Evolutionary conservation across 1,284 basidiomycete species (phyloP).

Genomic region (Chondrostereum purpureum): DNA sequence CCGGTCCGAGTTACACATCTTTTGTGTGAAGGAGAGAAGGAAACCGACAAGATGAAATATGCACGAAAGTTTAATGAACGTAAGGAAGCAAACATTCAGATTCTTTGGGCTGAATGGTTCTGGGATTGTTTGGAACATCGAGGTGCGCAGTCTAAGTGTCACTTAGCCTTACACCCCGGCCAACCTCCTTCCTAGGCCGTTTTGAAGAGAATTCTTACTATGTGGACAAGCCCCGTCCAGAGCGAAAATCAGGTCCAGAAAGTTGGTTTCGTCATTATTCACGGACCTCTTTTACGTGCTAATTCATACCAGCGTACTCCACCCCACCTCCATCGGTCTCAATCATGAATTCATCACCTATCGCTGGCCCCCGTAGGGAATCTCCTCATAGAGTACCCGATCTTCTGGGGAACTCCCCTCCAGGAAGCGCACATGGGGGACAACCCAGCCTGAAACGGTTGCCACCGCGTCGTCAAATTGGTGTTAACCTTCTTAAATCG

Average conservation of each 20-base stretch:
- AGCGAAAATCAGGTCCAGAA: neutral
- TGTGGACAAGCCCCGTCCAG: constrained; percentile 2
- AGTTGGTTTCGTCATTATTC: neutral
- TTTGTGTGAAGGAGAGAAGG: constrained; percentile 49
- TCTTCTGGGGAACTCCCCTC: no score
- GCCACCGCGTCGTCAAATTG: no score
- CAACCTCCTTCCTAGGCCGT: constrained; percentile 23
- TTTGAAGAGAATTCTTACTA: constrained; percentile 22
- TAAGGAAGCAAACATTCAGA: constrained; percentile 57
- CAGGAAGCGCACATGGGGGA: no score
- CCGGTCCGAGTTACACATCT: constrained; percentile 67
- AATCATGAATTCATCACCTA: no score
- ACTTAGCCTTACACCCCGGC: no score
- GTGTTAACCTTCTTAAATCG: no score
- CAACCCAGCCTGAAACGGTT: no score
- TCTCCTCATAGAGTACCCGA: no score
- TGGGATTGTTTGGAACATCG: constrained; percentile 71
- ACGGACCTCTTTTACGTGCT: no score
- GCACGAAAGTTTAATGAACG: constrained; percentile 60
- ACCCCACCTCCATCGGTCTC: neutral
- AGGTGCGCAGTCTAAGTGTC: no score
- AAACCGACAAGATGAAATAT: constrained; percentile 64
- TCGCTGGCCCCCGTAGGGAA: no score
- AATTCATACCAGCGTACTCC: neutral
- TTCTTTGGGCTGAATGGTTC: constrained; percentile 85